Percentiles rank a stretch among this genome's conserved stretches.
Evolutionary conservation across 176 grass and related monocot genomes (phyloP).

Genomic region (Thinopyrum elongatum): DNA sequence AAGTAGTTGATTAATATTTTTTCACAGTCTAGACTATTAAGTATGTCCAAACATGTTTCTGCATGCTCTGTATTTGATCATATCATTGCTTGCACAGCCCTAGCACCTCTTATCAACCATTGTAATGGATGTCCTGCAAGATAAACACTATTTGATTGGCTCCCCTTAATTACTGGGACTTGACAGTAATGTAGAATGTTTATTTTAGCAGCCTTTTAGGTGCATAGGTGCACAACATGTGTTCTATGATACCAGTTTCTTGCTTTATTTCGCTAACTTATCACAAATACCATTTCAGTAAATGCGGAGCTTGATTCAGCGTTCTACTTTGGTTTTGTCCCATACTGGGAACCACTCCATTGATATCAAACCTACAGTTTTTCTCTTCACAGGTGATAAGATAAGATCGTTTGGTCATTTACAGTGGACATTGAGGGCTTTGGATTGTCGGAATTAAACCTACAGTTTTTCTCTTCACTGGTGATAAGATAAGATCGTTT

Average conservation of each 20-base stretch:
- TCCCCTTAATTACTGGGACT: not conserved
- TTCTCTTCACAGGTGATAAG: not conserved
- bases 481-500: not conserved
- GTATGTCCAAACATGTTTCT: not conserved
- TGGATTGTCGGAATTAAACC: no score
- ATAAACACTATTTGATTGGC: not conserved
- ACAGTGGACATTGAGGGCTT: no score
- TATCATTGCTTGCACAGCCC: conserved; percentile 8
- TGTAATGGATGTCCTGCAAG: not conserved
- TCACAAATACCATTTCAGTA: not conserved
- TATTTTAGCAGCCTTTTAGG: not conserved
- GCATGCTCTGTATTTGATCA: not conserved
- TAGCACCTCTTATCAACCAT: not conserved
- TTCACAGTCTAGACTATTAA: not conserved
- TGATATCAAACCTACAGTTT: not conserved
- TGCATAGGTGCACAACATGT: not conserved
- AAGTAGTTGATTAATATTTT: not conserved
- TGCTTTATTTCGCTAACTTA: not conserved
- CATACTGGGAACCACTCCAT: not conserved
- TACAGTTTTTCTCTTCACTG: not conserved
- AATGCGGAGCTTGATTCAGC: not conserved
- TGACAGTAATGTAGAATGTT: not conserved
- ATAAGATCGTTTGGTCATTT: no score
- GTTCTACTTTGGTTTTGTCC: not conserved
- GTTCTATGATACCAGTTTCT: conserved; percentile 10